These are phyloP conservation scores for Mucor velutinosus DNA, from an alignment of 371 early-diverging fungal genomes.

Conservation along the genomic window DNA sequence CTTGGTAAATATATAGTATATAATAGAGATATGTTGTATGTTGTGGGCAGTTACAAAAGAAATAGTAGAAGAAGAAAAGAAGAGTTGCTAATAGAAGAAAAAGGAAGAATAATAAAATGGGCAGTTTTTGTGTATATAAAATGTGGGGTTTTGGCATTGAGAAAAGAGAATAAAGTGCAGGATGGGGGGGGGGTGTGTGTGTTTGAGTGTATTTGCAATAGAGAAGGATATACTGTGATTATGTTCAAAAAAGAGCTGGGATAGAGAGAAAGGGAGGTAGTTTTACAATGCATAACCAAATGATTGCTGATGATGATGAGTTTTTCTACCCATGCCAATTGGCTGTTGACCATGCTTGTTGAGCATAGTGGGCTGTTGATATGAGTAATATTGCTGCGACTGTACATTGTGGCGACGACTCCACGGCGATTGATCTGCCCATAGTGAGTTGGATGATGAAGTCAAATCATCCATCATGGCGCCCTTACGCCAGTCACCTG, in stretches of 20 bases:
- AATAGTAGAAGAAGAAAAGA: background rate
- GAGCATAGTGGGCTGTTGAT: background rate
- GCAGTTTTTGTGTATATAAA: background rate
- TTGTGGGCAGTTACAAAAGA: background rate
- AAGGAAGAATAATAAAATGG: background rate
- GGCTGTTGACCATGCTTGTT: slow-evolving; percentile 9
- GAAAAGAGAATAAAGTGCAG: slow-evolving; percentile 3
- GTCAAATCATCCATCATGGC: background rate
- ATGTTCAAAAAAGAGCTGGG: background rate
- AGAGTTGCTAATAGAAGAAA: background rate
- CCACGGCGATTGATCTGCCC: slow-evolving; percentile 45
- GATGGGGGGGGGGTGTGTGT: background rate
- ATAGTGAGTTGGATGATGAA: slow-evolving; percentile 25
- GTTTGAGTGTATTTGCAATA: slow-evolving; percentile 4
- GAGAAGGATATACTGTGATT: slow-evolving; percentile 3
- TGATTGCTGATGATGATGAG: slow-evolving; percentile 5
- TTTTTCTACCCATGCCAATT: slow-evolving; percentile 16
- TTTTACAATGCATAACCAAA: slow-evolving; percentile 1
- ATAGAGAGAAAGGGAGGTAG: background rate
- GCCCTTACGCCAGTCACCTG: slow-evolving; percentile 43
- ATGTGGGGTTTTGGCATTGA: background rate
- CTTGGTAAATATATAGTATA: background rate
- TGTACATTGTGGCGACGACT: slow-evolving; percentile 2
- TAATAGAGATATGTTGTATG: background rate
- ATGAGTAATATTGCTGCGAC: slow-evolving; percentile 1